Base-by-base conservation (phyloP, 306 rosid genomes). In the Casuarina glauca region DNA sequence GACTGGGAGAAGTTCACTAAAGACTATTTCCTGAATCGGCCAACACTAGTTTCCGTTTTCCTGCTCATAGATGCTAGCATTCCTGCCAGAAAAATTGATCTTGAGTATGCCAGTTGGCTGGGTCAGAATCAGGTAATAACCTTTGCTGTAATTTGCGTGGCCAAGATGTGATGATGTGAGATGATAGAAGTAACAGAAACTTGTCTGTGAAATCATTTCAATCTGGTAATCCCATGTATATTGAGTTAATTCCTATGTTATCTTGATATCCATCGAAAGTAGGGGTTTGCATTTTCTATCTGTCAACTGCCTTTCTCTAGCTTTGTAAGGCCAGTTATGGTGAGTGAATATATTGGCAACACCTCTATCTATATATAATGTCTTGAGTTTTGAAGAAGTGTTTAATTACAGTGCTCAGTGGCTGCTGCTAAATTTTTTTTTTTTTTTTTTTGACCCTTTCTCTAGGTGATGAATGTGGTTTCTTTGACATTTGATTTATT, bases 31-130 rank as follows among this genome's bases (percentile, higher is more conserved):
- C 87, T 93, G 71, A 91, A 86, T 53, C 87, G 98, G 67, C 84
- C 98, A 51, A 85, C 91, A 0, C 82, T 96, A 77, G 99, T 96
- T 82, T 93, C 99, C 0, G 97, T 96, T 48, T 96, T 96, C 84
- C 98, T 96, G 78, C 96, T 96, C n/a, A 85, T 96, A 43, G 99
- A 96, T 83, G 99, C 92, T 53, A 96, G 99, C 91, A 93, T 96
- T 73, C 98, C 99, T 55, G 98, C 96, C 64, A 96, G 89, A 82
- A 82, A 74, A 63, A 89, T 87, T 62, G 99, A 93, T 87, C 96
- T 96, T 5, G 97, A 96, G 66, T 96, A 93, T 85, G 98, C 99
- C 50, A 83, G 94, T 77, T 96, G 98, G 99, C 89, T 96, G 85
- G 99, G 96, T 48, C 87, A 88, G 87, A 96, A 96, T 86, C 90